Conservation (phyloP, 225 moss, liverwort and hornwort species). For the Marchantia polymorpha region DNA sequence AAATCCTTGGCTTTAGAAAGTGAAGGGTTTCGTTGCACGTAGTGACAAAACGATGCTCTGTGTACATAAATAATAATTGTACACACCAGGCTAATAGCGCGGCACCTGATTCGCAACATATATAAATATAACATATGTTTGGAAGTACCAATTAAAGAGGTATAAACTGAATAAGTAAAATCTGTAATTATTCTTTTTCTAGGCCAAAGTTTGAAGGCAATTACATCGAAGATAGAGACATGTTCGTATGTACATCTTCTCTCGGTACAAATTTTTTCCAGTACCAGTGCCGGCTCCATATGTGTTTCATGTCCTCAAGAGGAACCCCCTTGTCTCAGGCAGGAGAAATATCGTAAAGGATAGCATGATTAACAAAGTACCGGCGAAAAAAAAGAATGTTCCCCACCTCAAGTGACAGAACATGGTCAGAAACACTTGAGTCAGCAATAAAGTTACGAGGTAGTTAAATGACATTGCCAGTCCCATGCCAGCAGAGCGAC, state of each 20-base stretch:
- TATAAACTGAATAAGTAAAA: no score
- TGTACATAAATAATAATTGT: no score
- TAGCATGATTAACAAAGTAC: not conserved
- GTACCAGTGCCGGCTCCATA: constrained; percentile 25
- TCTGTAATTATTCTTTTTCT: no score
- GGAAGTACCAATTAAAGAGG: no score
- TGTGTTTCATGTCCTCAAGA: constrained; percentile 11
- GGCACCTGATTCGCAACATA: no score
- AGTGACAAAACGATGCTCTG: no score
- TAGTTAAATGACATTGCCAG: not conserved
- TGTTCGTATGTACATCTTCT: not conserved
- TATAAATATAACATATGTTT: no score
- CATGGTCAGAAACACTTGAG: constrained; percentile 15
- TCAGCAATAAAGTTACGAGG: constrained; percentile 1
- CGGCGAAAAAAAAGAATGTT: constrained; percentile 18
- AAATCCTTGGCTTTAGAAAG: no score
- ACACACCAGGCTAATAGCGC: no score
- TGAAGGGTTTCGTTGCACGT: no score
- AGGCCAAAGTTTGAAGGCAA: no score
- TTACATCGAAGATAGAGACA: no score
- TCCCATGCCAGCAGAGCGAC: constrained; percentile 24
- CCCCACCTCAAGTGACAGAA: constrained; percentile 19
- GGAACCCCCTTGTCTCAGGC: constrained; percentile 27
- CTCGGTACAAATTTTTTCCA: constrained; percentile 15
- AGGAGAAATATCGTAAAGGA: constrained; percentile 11